Evolutionary conservation across 192 early-diverging fungal genomes (phyloP).

Genomic region (Pilobolus umbonatus): DNA sequence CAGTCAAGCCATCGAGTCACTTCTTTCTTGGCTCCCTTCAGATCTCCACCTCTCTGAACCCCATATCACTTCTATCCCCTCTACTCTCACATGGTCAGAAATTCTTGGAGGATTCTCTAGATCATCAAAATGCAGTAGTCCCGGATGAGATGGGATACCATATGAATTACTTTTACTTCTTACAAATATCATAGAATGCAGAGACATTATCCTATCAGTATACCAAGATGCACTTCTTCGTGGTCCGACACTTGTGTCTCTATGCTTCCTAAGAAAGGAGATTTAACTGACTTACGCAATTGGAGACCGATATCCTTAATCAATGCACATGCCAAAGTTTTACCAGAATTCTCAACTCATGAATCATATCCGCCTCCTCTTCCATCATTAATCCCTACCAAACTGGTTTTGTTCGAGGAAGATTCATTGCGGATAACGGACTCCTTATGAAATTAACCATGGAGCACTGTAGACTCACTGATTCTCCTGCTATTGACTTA

Average conservation of each 20-base stretch:
- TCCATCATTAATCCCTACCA: conserved; percentile 16
- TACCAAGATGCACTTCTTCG: too few species aligned
- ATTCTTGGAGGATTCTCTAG: too few species aligned
- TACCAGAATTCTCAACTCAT: neutral
- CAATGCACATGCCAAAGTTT: conserved; percentile 22
- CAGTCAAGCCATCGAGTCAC: too few species aligned
- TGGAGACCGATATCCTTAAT: conserved; percentile 17
- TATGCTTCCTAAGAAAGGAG: conserved; percentile 27
- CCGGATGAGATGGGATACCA: too few species aligned
- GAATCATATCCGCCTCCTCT: neutral
- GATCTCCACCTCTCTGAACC: too few species aligned
- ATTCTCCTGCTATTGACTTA: neutral
- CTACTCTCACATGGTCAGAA: too few species aligned
- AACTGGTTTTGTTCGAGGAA: conserved; percentile 16
- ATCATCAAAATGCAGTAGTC: too few species aligned
- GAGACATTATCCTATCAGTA: too few species aligned
- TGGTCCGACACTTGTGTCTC: conserved; percentile 16
- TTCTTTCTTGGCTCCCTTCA: too few species aligned
- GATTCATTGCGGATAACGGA: conserved; percentile 17
- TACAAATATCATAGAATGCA: too few species aligned
- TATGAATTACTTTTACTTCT: too few species aligned
- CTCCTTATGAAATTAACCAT: neutral
- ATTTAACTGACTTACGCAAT: conserved; percentile 12
- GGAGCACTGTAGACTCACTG: neutral
- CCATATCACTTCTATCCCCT: too few species aligned